Conservation (phyloP, 257 asterid genomes). For the Linaria vulgaris region DNA sequence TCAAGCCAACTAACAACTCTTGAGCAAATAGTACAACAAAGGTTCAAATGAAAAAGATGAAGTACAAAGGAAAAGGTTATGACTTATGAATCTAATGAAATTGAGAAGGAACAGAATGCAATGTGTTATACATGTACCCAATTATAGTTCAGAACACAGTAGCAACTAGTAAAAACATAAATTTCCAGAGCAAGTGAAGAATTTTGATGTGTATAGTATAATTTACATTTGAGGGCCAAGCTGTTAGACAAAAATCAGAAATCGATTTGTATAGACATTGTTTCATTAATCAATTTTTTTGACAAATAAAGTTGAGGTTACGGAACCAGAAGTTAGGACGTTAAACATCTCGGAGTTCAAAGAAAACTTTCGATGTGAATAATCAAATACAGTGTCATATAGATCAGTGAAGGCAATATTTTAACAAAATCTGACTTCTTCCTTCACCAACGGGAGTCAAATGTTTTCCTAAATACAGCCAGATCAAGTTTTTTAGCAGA, state of each 20-base stretch:
- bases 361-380: neutral
- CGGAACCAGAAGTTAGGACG: neutral
- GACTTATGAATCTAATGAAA: constrained; percentile 9
- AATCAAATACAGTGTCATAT: neutral
- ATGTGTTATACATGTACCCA: constrained; percentile 11
- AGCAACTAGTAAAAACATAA: constrained; percentile 12
- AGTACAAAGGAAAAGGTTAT: neutral
- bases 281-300: no score
- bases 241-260: constrained; percentile 6
- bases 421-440: neutral
- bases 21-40: constrained; percentile 4
- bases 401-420: neutral
- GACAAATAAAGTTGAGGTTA: no score
- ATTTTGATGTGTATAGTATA: neutral
- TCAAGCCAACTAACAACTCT: constrained; percentile 28
- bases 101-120: constrained; percentile 1
- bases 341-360: neutral
- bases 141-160: constrained; percentile 6
- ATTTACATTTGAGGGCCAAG: constrained; percentile 9
- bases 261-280: neutral
- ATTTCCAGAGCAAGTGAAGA: constrained; percentile 13
- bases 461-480: neutral
- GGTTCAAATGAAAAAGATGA: neutral
- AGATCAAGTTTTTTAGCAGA: neutral
- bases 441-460: neutral